phyloP scores from a whole-genome alignment of 2,329 filamentous ascomycete genomes.

The Calonectria pseudoreteaudii region DNA sequence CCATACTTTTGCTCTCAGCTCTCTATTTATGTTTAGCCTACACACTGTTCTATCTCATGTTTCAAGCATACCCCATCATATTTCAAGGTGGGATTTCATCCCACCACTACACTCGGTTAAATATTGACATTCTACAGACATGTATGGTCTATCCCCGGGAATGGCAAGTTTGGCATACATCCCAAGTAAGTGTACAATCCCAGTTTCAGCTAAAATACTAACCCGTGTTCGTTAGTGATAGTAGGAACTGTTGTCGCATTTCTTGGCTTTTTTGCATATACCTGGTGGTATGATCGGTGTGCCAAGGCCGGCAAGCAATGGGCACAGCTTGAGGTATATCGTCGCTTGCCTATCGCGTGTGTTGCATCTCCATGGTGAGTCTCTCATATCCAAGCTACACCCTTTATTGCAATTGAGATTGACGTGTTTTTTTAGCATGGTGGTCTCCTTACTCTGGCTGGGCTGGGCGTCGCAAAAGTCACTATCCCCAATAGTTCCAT shows the following conservation, averaged over 20 bases:
- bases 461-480: background rate
- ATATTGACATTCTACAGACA: background rate
- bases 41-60: background rate
- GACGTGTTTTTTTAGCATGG: background rate
- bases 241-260: background rate
- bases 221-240: background rate
- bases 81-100: background rate
- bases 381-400: background rate
- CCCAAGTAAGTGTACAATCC: background rate
- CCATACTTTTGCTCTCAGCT: background rate
- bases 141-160: background rate
- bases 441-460: background rate
- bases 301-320: background rate
- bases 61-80: background rate
- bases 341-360: background rate
- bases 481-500: background rate
- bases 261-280: background rate
- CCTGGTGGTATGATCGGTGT: background rate
- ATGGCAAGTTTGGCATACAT: background rate
- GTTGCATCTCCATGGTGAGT: background rate
- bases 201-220: background rate
- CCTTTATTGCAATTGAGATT: background rate
- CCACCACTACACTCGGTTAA: background rate
- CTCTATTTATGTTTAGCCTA: background rate
- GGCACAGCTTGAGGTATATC: background rate